These are phyloP conservation scores for Aschersonia sp. DNA, from an alignment of 2,329 filamentous ascomycete species.

Conservation along the genomic window DNA sequence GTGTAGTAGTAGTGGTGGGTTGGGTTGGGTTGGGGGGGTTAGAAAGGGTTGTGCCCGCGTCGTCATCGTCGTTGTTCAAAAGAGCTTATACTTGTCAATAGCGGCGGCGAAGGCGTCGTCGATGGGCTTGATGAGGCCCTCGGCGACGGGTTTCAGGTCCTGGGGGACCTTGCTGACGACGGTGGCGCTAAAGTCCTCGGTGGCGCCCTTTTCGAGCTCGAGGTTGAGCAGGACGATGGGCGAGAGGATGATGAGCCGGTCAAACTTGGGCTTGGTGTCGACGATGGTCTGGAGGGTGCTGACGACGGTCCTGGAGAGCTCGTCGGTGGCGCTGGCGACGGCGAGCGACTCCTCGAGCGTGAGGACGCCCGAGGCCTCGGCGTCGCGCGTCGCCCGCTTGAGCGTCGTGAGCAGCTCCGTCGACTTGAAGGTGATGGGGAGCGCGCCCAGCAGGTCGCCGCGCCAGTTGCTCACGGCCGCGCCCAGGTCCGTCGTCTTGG, in stretches of 20 bases:
- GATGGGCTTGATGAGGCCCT: conserved; percentile 21
- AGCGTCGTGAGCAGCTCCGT: conserved; percentile 23
- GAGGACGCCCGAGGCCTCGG: conserved; percentile 21
- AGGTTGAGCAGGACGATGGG: conserved; percentile 28
- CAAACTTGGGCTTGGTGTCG: conserved; percentile 26
- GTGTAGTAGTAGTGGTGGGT: too few species aligned
- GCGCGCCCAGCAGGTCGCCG: conserved; percentile 20
- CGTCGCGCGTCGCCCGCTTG: conserved; percentile 20
- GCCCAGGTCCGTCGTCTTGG: conserved; percentile 18
- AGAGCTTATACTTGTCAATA: conserved; percentile 10
- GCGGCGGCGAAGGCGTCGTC: conserved; percentile 21
- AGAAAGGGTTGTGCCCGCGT: too few species aligned
- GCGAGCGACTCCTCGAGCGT: conserved; percentile 20
- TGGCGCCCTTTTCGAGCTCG: conserved; percentile 22
- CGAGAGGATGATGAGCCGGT: conserved; percentile 24
- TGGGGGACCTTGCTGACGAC: conserved; percentile 25
- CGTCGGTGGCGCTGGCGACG: conserved; percentile 20
- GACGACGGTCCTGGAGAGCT: conserved; percentile 22
- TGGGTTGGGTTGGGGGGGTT: too few species aligned
- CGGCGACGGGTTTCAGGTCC: conserved; percentile 16
- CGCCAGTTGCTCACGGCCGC: conserved; percentile 20
- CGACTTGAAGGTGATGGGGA: conserved; percentile 25
- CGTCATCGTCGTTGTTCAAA: background rate
- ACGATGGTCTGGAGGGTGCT: conserved; percentile 22
- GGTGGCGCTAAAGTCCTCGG: conserved; percentile 19